Base-by-base conservation (phyloP, 2,329 filamentous ascomycete species). In the Rutstroemia sp. region DNA sequence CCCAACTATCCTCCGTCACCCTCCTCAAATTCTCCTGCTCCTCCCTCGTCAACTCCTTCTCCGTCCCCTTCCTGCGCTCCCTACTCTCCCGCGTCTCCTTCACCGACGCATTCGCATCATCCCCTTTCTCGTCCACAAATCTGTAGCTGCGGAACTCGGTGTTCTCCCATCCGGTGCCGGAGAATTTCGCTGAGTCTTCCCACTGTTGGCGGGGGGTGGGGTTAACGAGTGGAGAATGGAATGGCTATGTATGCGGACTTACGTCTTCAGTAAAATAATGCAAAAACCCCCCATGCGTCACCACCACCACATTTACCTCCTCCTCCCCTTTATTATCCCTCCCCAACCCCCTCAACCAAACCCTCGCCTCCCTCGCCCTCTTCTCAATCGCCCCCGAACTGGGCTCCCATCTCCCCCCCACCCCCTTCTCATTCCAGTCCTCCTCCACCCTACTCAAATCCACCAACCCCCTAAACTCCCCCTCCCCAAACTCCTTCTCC, bases 201-300 rank as follows among this genome's bases (percentile, higher is more conserved):
- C 46, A 55, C 51, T 54, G 10, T 40, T 25, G 3, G 2, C 3
- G n/a, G n/a, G n/a, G n/a, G n/a, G n/a, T n/a, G n/a, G n/a, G 12
- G 19, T 34, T 49, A 40, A 16, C 17, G 30, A 17, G 3, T 19
- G n/a, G 12, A n/a, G 25, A 34, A 17, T 19, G 4, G 19, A 19
- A 19, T 19, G 19, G 19, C 19, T 23, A 23, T 23, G 23, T 23
- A 23, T 23, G 23, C 5, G 3, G 23, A 51, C 85, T 95, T 42
- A 55, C 52, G 66, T 95, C 90, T 63, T 91, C 82, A 0, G 89
- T 94, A 60, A 96, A 73, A 65, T 89, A 95, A 70, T 96, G 91
- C 65, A 95, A 69, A 64, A 92, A 88, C 1, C 87, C 88, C 1
- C 91, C 91, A 65, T 95, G 91, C 3, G 89, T 87, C 7, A 95